A percentile compares a stretch with the other conserved stretches of the same genome.
phyloP scores from a whole-genome alignment of 208 protist species.

The Acanthamoeba lenticulata region DNA sequence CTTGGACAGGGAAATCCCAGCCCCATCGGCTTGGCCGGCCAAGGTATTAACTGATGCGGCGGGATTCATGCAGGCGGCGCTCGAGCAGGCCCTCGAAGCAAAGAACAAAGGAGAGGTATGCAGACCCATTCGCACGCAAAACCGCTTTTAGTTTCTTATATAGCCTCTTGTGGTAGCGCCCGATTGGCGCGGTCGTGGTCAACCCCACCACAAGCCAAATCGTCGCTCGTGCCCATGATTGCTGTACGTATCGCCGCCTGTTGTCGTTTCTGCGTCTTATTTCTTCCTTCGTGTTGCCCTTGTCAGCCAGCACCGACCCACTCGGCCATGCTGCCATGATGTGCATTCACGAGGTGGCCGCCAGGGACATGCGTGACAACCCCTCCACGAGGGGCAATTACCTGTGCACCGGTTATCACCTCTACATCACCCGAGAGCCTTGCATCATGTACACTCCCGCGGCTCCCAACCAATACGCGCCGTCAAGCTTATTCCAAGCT shows the following conservation, averaged over 20 bases:
- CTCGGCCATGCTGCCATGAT: constrained; percentile 55
- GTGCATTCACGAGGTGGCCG: constrained; percentile 35
- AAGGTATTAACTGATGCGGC: not conserved
- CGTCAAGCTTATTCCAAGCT: not conserved
- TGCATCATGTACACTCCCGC: constrained; percentile 49
- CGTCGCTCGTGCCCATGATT: not conserved
- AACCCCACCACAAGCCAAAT: constrained; percentile 3
- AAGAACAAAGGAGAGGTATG: constrained; percentile 9
- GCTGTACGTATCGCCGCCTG: not conserved
- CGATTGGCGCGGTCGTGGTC: constrained; percentile 55
- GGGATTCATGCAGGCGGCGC: not conserved
- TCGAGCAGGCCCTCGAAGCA: not conserved
- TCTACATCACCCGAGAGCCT: constrained; percentile 56
- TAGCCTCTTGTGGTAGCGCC: not conserved
- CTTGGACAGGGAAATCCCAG: not conserved
- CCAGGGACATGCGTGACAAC: constrained; percentile 1
- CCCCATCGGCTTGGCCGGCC: not conserved
- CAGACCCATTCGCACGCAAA: not conserved
- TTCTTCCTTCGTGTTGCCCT: not conserved
- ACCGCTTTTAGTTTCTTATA: not conserved
- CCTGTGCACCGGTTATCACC: constrained; percentile 46
- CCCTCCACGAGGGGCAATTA: constrained; percentile 12
- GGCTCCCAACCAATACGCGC: not conserved
- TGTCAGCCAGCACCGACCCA: not conserved
- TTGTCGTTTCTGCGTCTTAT: no score